Base-by-base conservation (phyloP, 805 yeast species). In the Saccharomycopsis amapae region DNA sequence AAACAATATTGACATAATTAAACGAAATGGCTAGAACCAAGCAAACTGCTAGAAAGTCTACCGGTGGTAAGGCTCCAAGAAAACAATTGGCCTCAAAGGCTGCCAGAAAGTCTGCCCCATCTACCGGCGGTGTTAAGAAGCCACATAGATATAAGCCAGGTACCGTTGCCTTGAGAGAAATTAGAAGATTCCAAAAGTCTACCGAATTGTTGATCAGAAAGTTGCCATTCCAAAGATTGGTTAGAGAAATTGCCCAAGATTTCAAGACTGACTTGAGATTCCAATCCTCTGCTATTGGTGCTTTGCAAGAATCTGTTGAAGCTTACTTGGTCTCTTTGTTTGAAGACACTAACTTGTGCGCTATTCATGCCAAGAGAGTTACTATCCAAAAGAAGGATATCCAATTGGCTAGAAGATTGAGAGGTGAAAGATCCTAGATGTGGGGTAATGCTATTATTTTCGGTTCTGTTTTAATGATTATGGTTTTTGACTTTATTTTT, bases 311-410 rank as follows among this genome's bases (percentile, higher is more conserved):
- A 73, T 89, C 97, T 54, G 96, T 90, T 53, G 98, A 90, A 76
- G 97, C 97, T 62, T 93, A 88, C 78, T 76, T 93, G 61, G 96
- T 90, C 45, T 86, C 96, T 51, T 72, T 90, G 62, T 93, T 90
- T 59, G 97, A 90, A 76, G 97, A 93, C 70, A 93, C 97, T 56
- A 90, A 89, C 76, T 78, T 90, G 75, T 93, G 97, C 74, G 97
- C 97, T 56, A 86, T 88, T 58, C 98, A 90, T 72, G 98, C 97
- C 62, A 90, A 93, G 81, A 84, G 98, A 74, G 97, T 90, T 59
- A 90, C 98, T 56, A 87, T 90, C 64, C 96, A 87, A 78, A 90
- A 88, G 86, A 89, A 89, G 75, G 98, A 90, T 70, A 86, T 90
- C 67, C 96, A 89, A 66, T 78, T 90, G 65, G 98, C 97, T 58